Evolutionary conservation across 305 asterid species (phyloP).

Genomic region (Fraxinus greggii): DNA sequence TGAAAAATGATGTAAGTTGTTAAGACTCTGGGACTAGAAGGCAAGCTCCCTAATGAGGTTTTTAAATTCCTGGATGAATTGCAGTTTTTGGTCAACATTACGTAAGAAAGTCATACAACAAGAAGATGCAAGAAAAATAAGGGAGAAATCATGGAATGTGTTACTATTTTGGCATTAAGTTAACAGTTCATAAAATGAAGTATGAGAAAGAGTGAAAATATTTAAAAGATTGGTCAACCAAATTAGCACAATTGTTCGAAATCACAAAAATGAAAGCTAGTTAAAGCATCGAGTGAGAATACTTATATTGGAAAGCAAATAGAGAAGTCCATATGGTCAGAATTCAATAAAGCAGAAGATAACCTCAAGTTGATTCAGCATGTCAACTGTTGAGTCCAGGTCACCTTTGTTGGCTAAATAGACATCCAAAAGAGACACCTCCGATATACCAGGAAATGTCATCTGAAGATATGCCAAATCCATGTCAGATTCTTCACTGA

Average conservation of each 20-base stretch:
- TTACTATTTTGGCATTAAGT: not conserved
- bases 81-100: not conserved
- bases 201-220: not conserved
- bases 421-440: slow-evolving; percentile 9
- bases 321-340: not conserved
- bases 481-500: slow-evolving; percentile 4
- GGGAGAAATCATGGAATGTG: not conserved
- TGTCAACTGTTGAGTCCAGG: slow-evolving; percentile 6
- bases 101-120: not conserved
- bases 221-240: not conserved
- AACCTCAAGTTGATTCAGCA: slow-evolving; percentile 5
- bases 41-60: not conserved
- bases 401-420: not conserved
- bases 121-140: not conserved
- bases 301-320: not conserved
- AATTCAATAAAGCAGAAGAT: not conserved
- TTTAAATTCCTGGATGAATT: not conserved
- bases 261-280: not conserved
- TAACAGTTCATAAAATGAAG: not conserved
- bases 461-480: slow-evolving; percentile 1
- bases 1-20: not conserved
- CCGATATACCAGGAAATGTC: not conserved
- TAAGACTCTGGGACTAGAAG: not conserved
- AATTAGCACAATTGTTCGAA: not conserved
- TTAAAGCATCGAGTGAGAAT: not conserved